phyloP scores from a whole-genome alignment of 1,139 yeast species.

The Saccharomyces pastorianus region DNA sequence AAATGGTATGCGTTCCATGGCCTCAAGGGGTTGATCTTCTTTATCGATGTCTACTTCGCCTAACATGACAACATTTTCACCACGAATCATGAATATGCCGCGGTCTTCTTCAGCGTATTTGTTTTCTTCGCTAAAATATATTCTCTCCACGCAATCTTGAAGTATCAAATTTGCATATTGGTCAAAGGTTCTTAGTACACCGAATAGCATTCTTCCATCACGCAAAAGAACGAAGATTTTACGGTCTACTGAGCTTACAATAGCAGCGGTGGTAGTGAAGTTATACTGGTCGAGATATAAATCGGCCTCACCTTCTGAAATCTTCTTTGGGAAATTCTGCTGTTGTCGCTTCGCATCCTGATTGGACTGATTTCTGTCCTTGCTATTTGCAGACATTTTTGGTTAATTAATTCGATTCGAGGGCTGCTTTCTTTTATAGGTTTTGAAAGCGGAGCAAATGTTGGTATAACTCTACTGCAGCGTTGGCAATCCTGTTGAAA shows the following conservation, averaged over 20 bases:
- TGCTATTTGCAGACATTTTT: neutral
- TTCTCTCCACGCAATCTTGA: constrained; percentile 84
- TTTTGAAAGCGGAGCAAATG: neutral
- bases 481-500: neutral
- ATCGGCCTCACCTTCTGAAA: constrained; percentile 35
- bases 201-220: constrained; percentile 84
- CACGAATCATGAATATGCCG: constrained; percentile 86
- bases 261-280: constrained; percentile 94
- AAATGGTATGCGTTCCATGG: constrained; percentile 51
- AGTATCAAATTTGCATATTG: constrained; percentile 88
- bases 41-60: constrained; percentile 90
- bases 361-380: neutral
- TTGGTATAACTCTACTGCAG: neutral
- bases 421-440: neutral
- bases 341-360: neutral
- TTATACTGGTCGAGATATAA: constrained; percentile 53
- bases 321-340: constrained; percentile 13
- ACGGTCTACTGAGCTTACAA: constrained; percentile 89
- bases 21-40: constrained; percentile 64
- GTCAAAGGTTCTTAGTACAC: constrained; percentile 89
- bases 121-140: constrained; percentile 49
- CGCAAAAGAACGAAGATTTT: constrained; percentile 66
- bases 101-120: constrained; percentile 65
- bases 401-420: neutral
- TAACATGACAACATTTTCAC: constrained; percentile 92